Evolutionary conservation across 768 basidiomycete genomes (phyloP).

Genomic region (Cystoderma amianthinum): DNA sequence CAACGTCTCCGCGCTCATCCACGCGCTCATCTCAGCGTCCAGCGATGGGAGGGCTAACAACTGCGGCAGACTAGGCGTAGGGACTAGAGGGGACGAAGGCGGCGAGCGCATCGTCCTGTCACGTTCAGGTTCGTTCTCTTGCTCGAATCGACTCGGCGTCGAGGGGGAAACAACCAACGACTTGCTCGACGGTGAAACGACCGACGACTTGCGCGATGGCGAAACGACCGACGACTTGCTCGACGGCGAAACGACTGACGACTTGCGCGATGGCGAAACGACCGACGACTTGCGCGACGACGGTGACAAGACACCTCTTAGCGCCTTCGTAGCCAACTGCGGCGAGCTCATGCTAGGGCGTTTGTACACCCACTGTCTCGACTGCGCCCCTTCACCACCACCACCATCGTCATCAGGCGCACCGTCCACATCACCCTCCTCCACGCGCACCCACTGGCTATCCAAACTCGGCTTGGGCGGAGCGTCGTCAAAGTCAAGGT

Average conservation of each 20-base stretch:
- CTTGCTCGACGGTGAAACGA: neutral
- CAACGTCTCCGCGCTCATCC: neutral
- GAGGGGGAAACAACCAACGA: no score
- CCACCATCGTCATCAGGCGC: neutral
- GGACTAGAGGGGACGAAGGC: neutral
- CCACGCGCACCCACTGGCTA: neutral
- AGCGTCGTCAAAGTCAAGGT: conserved; percentile 2
- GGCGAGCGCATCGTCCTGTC: no score
- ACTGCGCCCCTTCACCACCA: neutral
- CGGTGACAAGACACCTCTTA: neutral
- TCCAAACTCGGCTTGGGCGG: neutral
- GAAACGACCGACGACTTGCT: neutral
- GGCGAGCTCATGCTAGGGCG: neutral
- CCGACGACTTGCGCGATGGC: neutral
- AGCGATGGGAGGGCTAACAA: conserved; percentile 1
- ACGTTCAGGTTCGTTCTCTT: no score
- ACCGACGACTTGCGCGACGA: no score
- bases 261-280: neutral
- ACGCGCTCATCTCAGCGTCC: neutral
- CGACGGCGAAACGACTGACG: neutral
- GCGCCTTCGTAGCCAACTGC: no score
- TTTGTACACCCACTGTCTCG: neutral
- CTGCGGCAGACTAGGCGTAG: neutral
- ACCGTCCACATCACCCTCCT: neutral
- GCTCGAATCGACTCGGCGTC: no score